phyloP scores from a whole-genome alignment of 192 early-diverging fungal species.

The Borealophlyctis nickersoniae region DNA sequence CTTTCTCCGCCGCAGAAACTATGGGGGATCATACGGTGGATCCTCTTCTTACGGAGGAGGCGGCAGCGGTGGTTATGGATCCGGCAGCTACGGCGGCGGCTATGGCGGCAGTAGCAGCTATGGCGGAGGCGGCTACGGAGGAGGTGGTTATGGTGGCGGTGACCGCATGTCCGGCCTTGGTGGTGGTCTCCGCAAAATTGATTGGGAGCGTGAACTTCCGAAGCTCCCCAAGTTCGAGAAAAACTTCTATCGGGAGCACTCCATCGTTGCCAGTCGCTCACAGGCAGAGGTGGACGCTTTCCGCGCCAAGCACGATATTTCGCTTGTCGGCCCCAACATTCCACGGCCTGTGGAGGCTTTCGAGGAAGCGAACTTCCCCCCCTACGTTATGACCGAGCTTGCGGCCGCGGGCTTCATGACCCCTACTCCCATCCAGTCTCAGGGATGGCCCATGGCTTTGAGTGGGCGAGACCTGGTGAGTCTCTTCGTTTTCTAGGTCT shows the following conservation, averaged over 20 bases:
- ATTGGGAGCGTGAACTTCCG: slow-evolving; percentile 64
- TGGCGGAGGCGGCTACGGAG: slow-evolving; percentile 29
- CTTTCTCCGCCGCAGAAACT: too few relatives aligned
- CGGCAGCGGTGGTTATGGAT: slow-evolving; percentile 33
- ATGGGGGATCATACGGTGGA: slow-evolving; percentile 32
- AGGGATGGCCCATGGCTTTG: slow-evolving; percentile 99
- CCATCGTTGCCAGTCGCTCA: slow-evolving; percentile 63
- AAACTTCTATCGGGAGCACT: slow-evolving; percentile 94
- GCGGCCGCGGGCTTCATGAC: slow-evolving; percentile 75
- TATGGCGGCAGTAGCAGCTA: slow-evolving; percentile 49
- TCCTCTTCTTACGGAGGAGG: slow-evolving; percentile 37
- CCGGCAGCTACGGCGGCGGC: slow-evolving; percentile 30
- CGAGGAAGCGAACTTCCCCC: slow-evolving; percentile 87
- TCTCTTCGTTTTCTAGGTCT: slow-evolving; percentile 5
- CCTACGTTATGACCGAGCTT: slow-evolving; percentile 88
- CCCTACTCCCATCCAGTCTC: slow-evolving; percentile 93
- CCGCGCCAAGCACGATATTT: slow-evolving; percentile 78
- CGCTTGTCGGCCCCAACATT: slow-evolving; percentile 73
- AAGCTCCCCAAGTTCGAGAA: slow-evolving; percentile 81
- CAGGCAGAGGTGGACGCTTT: slow-evolving; percentile 74
- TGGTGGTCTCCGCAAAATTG: slow-evolving; percentile 46
- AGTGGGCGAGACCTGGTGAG: slow-evolving; percentile 88
- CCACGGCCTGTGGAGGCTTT: slow-evolving; percentile 89
- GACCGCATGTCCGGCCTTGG: slow-evolving; percentile 56
- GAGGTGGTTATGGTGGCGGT: slow-evolving; percentile 31